phyloP scores from a whole-genome alignment of 1,139 yeast species.

The Arxiozyma telluris region DNA sequence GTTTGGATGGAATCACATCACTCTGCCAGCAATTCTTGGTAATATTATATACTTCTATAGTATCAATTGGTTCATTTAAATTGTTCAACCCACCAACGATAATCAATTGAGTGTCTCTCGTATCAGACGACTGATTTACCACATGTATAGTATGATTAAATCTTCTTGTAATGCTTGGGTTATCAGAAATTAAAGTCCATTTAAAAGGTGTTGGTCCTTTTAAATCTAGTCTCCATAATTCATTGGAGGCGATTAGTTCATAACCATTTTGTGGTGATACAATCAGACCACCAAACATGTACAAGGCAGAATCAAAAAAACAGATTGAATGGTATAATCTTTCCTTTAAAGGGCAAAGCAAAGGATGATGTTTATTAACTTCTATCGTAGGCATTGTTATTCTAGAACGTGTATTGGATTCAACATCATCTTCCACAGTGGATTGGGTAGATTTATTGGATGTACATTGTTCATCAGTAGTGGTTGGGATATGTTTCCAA shows the following conservation, averaged over 20 bases:
- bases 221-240: constrained; percentile 58
- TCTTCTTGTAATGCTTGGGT: constrained; percentile 34
- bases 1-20: constrained; percentile 14
- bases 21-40: constrained; percentile 41
- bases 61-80: constrained; percentile 36
- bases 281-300: constrained; percentile 54
- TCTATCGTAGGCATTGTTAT: background rate
- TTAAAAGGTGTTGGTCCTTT: constrained; percentile 32
- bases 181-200: constrained; percentile 49
- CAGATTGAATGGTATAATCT: constrained; percentile 54
- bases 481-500: constrained; percentile 42
- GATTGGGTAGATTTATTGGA: background rate
- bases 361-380: background rate
- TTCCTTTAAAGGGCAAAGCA: constrained; percentile 33
- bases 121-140: constrained; percentile 36
- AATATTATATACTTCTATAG: constrained; percentile 46
- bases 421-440: background rate
- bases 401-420: background rate
- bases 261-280: constrained; percentile 28
- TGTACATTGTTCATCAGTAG: background rate
- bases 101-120: constrained; percentile 47
- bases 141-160: constrained; percentile 46
- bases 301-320: constrained; percentile 43
- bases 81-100: constrained; percentile 54
- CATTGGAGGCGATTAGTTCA: constrained; percentile 46